Conservation (phyloP, 352 stramenopile genomes). For the Globisporangium cylindrosporum region DNA sequence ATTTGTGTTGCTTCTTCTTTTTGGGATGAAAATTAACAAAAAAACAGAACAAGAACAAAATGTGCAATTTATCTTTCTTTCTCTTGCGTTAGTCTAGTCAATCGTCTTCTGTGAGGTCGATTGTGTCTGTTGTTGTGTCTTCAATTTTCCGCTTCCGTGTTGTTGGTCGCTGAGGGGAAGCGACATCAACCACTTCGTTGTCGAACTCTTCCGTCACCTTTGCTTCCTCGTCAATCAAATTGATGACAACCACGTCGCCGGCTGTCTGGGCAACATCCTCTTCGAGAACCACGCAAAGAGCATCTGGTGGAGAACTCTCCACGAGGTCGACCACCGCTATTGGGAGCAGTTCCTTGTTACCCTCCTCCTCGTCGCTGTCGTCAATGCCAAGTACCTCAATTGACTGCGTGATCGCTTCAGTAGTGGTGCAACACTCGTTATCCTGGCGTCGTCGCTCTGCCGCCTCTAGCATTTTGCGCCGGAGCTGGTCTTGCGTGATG, state of each 20-base stretch:
- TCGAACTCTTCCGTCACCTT: background rate
- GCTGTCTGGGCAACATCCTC: background rate
- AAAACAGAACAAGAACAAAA: background rate
- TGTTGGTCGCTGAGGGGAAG: background rate
- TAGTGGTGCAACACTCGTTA: constrained; percentile 27
- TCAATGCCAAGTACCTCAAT: constrained; percentile 47
- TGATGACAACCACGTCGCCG: constrained; percentile 4
- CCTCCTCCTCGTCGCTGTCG: constrained; percentile 45
- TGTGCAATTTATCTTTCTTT: background rate
- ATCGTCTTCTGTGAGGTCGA: constrained; percentile 26
- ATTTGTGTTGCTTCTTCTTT: constrained; percentile 5
- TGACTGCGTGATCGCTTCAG: constrained; percentile 15
- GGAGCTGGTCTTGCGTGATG: constrained; percentile 15
- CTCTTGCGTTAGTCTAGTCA: constrained; percentile 4
- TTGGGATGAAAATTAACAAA: background rate
- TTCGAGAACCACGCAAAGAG: background rate
- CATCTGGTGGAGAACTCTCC: background rate
- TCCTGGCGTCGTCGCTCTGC: constrained; percentile 50
- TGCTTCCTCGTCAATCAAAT: constrained; percentile 18
- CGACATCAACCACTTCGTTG: background rate
- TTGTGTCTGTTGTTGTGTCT: constrained; percentile 12
- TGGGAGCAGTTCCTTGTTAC: background rate
- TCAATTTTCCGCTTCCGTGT: background rate
- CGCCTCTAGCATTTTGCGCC: constrained; percentile 43
- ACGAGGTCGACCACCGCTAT: constrained; percentile 1